Conservation (phyloP, 176 grass and related monocot species). For the Carex littledalei region DNA sequence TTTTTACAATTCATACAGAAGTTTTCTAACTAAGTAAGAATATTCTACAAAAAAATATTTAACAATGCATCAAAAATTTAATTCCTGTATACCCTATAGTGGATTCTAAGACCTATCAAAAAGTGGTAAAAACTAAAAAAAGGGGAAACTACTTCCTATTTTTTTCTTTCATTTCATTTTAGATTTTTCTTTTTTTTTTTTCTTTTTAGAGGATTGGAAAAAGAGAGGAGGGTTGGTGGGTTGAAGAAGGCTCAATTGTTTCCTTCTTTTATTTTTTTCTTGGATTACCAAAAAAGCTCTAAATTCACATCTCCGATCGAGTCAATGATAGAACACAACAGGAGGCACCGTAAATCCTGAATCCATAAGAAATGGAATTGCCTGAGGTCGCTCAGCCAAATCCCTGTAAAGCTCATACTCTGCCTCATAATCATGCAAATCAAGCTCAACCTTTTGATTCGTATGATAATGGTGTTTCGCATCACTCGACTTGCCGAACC, state of each 20-base stretch:
- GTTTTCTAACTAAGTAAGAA: background rate
- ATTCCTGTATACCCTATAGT: background rate
- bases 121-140: background rate
- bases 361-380: slow-evolving; percentile 79
- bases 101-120: background rate
- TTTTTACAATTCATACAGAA: background rate
- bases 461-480: slow-evolving; percentile 96
- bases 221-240: background rate
- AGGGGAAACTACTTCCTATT: background rate
- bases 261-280: background rate
- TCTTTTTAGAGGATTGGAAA: background rate
- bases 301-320: background rate
- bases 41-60: background rate
- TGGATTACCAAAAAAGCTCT: background rate
- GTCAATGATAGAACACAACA: slow-evolving; percentile 74
- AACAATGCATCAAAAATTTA: background rate
- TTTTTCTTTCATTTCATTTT: background rate
- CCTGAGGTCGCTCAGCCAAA: slow-evolving; percentile 49
- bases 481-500: slow-evolving; percentile 63
- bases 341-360: slow-evolving; percentile 49
- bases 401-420: slow-evolving; percentile 86
- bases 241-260: background rate
- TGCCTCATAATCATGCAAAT: slow-evolving; percentile 91
- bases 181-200: background rate
- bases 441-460: slow-evolving; percentile 81